Conservation (phyloP, 2,329 filamentous ascomycete genomes). For the Diaporthe citrichinensis region DNA sequence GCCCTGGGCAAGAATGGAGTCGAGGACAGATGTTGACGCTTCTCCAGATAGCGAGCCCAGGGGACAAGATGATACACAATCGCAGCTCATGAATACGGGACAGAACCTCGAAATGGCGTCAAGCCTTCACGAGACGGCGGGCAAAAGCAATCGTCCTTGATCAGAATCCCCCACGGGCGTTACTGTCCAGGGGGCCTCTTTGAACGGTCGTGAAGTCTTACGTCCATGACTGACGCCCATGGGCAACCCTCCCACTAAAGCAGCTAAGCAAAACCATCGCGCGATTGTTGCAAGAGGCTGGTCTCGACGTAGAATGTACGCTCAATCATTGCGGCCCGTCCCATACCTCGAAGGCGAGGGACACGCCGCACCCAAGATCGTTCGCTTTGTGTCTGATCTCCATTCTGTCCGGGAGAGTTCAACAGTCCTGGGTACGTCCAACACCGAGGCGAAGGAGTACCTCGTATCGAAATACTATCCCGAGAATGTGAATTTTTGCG, state of each 20-base stretch:
- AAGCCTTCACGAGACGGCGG: neutral
- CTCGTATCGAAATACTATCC: constrained; percentile 60
- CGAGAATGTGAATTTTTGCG: constrained; percentile 64
- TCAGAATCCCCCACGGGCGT: too few species aligned
- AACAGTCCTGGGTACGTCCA: constrained; percentile 59
- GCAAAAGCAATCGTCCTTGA: neutral
- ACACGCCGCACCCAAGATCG: constrained; percentile 68
- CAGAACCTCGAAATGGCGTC: neutral
- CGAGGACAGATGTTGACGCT: neutral
- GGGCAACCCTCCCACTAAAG: neutral
- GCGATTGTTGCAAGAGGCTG: neutral
- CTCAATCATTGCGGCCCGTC: constrained; percentile 66
- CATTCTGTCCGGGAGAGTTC: constrained; percentile 61
- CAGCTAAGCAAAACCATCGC: rapidly evolving
- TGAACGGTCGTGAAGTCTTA: neutral
- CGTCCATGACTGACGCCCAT: too few species aligned
- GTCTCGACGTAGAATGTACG: constrained; percentile 55
- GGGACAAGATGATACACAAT: neutral
- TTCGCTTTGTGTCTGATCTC: constrained; percentile 61
- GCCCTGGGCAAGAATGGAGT: neutral
- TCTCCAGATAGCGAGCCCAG: neutral
- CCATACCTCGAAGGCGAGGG: constrained; percentile 55
- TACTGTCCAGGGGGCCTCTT: too few species aligned
- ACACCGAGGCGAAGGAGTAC: constrained; percentile 48
- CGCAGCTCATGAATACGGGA: neutral